Evolutionary conservation across 2,329 filamentous ascomycete genomes (phyloP), one percentile per base, ranked within the genome.

Genomic region (Blastomyces silverae): DNA sequence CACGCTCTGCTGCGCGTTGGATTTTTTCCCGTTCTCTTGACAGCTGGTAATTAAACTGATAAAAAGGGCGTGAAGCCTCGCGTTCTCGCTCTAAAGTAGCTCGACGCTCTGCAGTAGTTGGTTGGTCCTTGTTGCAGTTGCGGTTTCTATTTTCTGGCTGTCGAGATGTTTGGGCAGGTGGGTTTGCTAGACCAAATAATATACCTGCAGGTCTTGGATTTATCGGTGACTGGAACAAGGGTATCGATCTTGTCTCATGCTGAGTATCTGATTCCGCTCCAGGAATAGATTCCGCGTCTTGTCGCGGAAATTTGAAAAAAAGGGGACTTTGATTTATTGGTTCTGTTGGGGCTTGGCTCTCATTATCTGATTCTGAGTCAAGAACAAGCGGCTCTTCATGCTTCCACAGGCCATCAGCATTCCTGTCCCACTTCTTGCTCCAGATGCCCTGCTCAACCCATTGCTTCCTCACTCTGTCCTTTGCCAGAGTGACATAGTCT

Each of bases 381-480:
- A 20, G 4, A n/a, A 39, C 55, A 15, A 39, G 8, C 4, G 31
- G 55, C 34, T 57, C 55, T 57, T 57, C 55, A 34, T 57, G 55
- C 55, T 57, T 57, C 55, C 55, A 57, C 20, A 15, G n/a, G 31
- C 31, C 20, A n/a, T 11, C 31, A 48, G 44, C 15, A 13, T 17
- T n/a, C 5, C 15, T 6, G 5, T 46, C 17, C 66, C 67, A 69
- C 22, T 66, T 60, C 42, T 67, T 53, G 17, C 67, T 68, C 68
- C 67, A 70, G 57, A 70, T 70, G 62, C 71, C 71, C 70, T 73
- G 71, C 65, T 71, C 70, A 52, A 72, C 55, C 70, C 69, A 74
- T 56, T 59, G 64, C 60, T 70, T 68, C 67, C 69, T 71, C 62
- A 72, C 61, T 1, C 10, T 69, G 64, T 71, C 55, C 1, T 37